Evolutionary conservation across 345 rosid genomes (phyloP).

Genomic region (Pelargonium nanum): DNA sequence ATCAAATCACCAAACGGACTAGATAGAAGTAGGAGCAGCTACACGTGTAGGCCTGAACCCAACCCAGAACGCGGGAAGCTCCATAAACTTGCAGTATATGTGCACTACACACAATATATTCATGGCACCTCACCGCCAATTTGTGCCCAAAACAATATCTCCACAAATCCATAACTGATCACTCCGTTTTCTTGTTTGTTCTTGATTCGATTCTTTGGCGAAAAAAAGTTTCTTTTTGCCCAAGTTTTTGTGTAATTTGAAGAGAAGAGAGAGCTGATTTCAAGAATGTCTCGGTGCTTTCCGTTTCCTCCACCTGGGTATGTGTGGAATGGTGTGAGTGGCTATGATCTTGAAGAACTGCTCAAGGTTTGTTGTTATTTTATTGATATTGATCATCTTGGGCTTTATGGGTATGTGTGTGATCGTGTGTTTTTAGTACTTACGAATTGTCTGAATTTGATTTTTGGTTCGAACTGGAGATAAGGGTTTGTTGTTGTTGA

Average conservation of each 20-base stretch:
- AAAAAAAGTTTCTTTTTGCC: too few species aligned
- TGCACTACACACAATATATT: background rate
- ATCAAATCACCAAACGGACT: too few species aligned
- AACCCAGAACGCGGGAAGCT: too few species aligned
- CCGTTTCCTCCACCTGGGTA: slow-evolving; percentile 11
- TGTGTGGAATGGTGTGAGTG: slow-evolving; percentile 2
- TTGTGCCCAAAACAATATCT: too few species aligned
- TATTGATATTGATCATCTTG: background rate
- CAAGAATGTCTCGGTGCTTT: slow-evolving; percentile 12
- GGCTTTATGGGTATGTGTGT: background rate
- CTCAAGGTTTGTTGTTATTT: slow-evolving; percentile 2
- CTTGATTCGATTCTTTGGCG: background rate
- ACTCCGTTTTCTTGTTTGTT: background rate
- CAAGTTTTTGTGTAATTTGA: background rate
- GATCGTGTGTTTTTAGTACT: too few species aligned
- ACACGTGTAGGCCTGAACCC: too few species aligned
- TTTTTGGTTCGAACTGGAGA: too few species aligned
- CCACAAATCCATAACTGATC: background rate
- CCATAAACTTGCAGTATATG: background rate
- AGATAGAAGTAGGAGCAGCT: too few species aligned
- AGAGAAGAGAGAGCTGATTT: background rate
- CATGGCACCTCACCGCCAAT: background rate
- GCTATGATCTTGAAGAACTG: background rate
- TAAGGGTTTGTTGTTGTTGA: too few species aligned
- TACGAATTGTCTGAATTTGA: too few species aligned